Percentiles rank a stretch among this genome's conserved stretches.
These are phyloP conservation scores for Dryas integrifolia DNA, from an alignment of 331 rosid species.

Conservation along the genomic window DNA sequence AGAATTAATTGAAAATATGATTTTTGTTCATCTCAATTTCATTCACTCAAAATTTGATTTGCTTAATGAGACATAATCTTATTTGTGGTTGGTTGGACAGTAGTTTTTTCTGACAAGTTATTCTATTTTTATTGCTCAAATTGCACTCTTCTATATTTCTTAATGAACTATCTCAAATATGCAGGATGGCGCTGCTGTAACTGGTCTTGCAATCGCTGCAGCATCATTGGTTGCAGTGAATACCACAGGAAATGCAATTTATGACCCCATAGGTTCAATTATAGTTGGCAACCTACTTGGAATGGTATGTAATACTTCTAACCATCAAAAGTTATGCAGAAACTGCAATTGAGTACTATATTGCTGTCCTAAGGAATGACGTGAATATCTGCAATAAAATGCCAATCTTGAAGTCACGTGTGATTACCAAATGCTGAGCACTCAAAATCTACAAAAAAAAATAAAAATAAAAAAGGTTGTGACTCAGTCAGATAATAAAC, in stretches of 20 bases:
- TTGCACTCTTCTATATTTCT: background rate
- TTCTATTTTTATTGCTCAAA: background rate
- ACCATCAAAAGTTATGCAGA: background rate
- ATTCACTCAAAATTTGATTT: background rate
- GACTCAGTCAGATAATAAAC: background rate
- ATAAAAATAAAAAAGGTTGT: background rate
- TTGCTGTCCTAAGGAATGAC: slow-evolving; percentile 12
- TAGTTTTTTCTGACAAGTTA: background rate
- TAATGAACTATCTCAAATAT: slow-evolving; percentile 31
- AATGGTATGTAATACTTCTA: slow-evolving; percentile 55
- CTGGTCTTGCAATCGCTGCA: slow-evolving; percentile 88
- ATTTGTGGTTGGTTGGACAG: background rate
- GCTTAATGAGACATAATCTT: background rate
- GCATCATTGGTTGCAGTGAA: slow-evolving; percentile 89
- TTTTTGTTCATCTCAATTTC: too few species aligned
- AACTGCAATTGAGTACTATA: background rate
- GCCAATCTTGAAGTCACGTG: background rate
- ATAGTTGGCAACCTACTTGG: slow-evolving; percentile 94
- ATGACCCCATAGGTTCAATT: slow-evolving; percentile 93
- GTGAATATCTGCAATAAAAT: slow-evolving; percentile 5
- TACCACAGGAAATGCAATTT: slow-evolving; percentile 81
- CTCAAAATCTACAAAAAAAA: background rate
- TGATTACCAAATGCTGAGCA: background rate
- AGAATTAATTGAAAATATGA: background rate
- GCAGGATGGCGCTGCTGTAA: slow-evolving; percentile 98